Percentiles rank a stretch among this genome's conserved stretches.
phyloP scores from a whole-genome alignment of 2,329 filamentous ascomycete genomes.

The Sporothrix humicola region DNA sequence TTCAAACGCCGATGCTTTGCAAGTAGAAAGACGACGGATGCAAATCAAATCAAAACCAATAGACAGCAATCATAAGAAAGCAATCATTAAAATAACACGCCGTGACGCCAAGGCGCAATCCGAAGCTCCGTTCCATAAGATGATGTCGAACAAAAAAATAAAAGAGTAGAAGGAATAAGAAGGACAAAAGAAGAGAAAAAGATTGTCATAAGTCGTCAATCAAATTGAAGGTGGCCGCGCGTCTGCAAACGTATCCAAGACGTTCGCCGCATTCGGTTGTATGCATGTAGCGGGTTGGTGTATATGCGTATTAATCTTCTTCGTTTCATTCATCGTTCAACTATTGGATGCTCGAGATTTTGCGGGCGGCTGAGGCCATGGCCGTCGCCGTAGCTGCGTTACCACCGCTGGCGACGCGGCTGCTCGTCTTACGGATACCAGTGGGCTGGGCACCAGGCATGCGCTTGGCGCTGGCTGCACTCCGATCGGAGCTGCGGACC shows the following conservation, averaged over 20 bases:
- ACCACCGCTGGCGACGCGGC: slow-evolving; percentile 65
- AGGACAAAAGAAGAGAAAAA: slow-evolving; percentile 19
- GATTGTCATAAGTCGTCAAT: slow-evolving; percentile 30
- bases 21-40: not conserved
- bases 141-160: slow-evolving; percentile 6
- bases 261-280: not conserved
- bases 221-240: slow-evolving; percentile 8
- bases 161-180: slow-evolving; percentile 14
- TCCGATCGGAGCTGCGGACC: slow-evolving; percentile 56
- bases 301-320: slow-evolving; percentile 9
- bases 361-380: slow-evolving; percentile 54
- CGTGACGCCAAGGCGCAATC: slow-evolving; percentile 12
- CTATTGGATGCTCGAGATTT: slow-evolving; percentile 54
- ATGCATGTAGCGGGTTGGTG: slow-evolving; percentile 6
- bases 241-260: slow-evolving; percentile 21
- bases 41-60: not conserved
- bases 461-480: slow-evolving; percentile 56
- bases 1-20: slow-evolving; percentile 25
- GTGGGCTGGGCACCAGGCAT: slow-evolving; percentile 56
- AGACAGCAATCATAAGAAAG: not conserved
- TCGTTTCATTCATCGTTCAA: not conserved
- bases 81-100: slow-evolving; percentile 3
- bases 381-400: slow-evolving; percentile 46
- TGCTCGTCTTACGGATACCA: slow-evolving; percentile 69
- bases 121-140: not conserved